Evolutionary conservation across 1,139 yeast species (phyloP), one percentile per base, ranked within the genome.

Genomic region (Schizosaccharomyces versatilis): DNA sequence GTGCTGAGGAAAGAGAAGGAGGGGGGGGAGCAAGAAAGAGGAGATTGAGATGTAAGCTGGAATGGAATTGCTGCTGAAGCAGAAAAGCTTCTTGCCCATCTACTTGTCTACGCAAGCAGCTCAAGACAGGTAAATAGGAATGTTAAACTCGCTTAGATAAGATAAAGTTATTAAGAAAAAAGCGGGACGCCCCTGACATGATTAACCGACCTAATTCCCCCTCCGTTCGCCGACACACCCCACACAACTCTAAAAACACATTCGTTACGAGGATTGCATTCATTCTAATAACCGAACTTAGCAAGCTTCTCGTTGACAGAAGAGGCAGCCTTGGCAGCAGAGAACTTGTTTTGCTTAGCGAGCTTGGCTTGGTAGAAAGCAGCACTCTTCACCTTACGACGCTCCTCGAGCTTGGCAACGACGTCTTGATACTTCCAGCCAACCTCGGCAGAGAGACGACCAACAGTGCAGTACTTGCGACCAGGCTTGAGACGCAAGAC

Each of bases 391-490:
- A 88, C 94, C 84, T 85, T 88, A 80, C 99, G 84, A 90, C 94
- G 90, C 76, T 86, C 97, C 80, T 90, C 98, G 73, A 90, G 84
- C 73, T 88, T 81, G 71, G 84, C 85, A 68, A 90, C 98, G 71
- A 93, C 82, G 64, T 93, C 86, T 77, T 88, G 94, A 94, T 90
- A 93, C 77, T 88, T 90, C 98, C 98, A 90, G 74, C 99, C 99
- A 67, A 90, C 97, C 71, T 95, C 82, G 68, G 93, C 74, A 65
- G 95, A 82, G 72, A 84, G 78, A 74, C 90, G 86, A 73, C 95
- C 95, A 68, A 93, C 86, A 65, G 97, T 84, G 75, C 96, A 84
- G 94, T 81, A 90, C 78, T 90, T 90, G 83, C 98, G 88, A 74
- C 99, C 99, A 74, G 88, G 98, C 79, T 86, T 88, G 76, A 90